Evolutionary conservation across 495 filamentous ascomycete species (phyloP), one percentile per base, ranked within the genome.

Genomic region (Aspergillus bertholletiae): DNA sequence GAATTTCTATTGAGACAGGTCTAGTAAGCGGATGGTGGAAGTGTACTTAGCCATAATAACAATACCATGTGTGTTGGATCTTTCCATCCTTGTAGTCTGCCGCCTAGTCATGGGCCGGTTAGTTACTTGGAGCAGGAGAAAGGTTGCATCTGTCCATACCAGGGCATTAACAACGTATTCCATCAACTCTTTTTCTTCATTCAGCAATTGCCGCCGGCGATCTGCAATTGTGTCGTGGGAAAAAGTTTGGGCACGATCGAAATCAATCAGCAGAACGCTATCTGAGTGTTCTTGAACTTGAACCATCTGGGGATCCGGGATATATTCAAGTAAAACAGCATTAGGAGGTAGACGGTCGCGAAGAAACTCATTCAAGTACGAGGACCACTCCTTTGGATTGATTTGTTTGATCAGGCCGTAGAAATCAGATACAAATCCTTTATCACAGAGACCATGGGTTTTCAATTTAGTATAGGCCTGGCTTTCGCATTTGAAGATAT

Each of bases 281-380:
- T 45, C 50, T 18, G 39, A 22, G 12, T 53, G 6, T 12, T 32
- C 50, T n/a, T 45, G 8, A 28, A 28, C 27, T 28, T 28, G 27
- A 28, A 58, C 54, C 21, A 21, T 30, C 30, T 46, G 27, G 50
- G 62, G 44, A 22, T 59, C 28, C 12, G 64, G 61, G 11, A 64
- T 60, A 27, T 67, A 67, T 46, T 67, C 65, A 13, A 68, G 54
- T n/a, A 68, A 34, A 27, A 65, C 51, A n/a, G 59, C 62, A 32
- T 56, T 61, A 11, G 59, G 62, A 5, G 43, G 53, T 7, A 57
- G 45, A 20, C 55, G 34, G 32, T 68, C 61, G 5, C 49, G 32
- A 8, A 49, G 13, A 52, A 67, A 67, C 34, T 30, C 46, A 12
- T 58, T 20, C 22, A 67, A 51, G 39, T 34, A 30, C 4, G 64